Evolutionary conservation across 495 filamentous ascomycete genomes (phyloP).

Genomic region (Hypoxylon subgilvum): DNA sequence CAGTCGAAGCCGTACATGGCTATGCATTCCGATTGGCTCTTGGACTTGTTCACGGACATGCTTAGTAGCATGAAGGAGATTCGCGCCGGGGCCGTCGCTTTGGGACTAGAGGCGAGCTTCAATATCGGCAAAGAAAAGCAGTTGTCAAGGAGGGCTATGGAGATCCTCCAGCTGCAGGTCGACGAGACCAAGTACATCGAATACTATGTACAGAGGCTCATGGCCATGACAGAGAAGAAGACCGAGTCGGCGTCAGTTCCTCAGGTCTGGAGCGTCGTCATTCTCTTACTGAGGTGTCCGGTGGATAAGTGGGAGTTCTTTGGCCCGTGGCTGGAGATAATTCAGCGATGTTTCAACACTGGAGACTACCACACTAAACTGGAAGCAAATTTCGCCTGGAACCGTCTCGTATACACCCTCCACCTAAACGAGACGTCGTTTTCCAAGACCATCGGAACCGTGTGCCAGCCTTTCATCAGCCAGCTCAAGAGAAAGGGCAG

Average conservation of each 20-base stretch:
- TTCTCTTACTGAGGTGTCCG: slow-evolving; percentile 73
- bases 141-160: slow-evolving; percentile 66
- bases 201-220: slow-evolving; percentile 69
- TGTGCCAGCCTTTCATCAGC: slow-evolving; percentile 70
- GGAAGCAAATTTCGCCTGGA: slow-evolving; percentile 84
- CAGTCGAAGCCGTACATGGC: slow-evolving; percentile 73
- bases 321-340: slow-evolving; percentile 72
- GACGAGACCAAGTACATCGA: slow-evolving; percentile 66
- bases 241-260: slow-evolving; percentile 73
- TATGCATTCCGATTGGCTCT: slow-evolving; percentile 71
- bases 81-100: slow-evolving; percentile 70
- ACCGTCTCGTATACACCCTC: slow-evolving; percentile 74
- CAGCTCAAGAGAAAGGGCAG: slow-evolving; percentile 70
- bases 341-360: slow-evolving; percentile 85
- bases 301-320: slow-evolving; percentile 77
- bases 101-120: slow-evolving; percentile 71
- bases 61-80: slow-evolving; percentile 79
- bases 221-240: slow-evolving; percentile 69
- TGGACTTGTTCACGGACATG: slow-evolving; percentile 80
- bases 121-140: slow-evolving; percentile 67
- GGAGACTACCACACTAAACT: slow-evolving; percentile 71
- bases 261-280: slow-evolving; percentile 82
- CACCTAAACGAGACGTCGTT: slow-evolving; percentile 66
- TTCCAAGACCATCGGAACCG: slow-evolving; percentile 64
- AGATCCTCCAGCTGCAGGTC: slow-evolving; percentile 64